These are phyloP conservation scores for Amphichorda felina DNA, from an alignment of 2,329 filamentous ascomycete genomes.

Conservation along the genomic window DNA sequence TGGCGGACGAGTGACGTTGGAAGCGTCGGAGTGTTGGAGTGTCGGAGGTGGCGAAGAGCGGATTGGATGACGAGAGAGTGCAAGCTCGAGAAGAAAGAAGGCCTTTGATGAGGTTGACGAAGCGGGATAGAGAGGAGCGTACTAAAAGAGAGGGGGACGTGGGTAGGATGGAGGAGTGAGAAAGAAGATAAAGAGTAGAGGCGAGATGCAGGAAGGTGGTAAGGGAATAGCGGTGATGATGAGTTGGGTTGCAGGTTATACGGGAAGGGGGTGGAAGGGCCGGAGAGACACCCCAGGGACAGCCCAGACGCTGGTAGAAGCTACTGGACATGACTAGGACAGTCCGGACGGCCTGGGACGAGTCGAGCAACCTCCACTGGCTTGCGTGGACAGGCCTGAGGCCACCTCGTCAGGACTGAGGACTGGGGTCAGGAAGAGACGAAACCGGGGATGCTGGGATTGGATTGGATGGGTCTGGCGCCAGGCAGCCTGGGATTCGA, in stretches of 20 bases:
- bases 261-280: background rate
- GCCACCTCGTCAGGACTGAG: background rate
- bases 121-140: constrained; percentile 5
- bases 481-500: background rate
- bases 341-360: background rate
- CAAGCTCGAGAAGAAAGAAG: constrained; percentile 24
- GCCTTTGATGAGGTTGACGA: constrained; percentile 12
- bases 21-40: constrained; percentile 3
- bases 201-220: constrained; percentile 8
- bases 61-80: constrained; percentile 14
- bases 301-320: constrained; percentile 1
- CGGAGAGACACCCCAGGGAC: constrained; percentile 4
- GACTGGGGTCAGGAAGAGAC: background rate
- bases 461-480: background rate
- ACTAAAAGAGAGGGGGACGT: constrained; percentile 16
- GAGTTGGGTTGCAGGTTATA: constrained; percentile 5
- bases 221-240: constrained; percentile 22
- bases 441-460: background rate
- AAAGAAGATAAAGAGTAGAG: constrained; percentile 16
- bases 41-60: constrained; percentile 8
- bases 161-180: constrained; percentile 17
- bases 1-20: background rate
- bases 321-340: background rate
- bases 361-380: background rate
- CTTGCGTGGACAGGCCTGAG: too few species aligned